Base-by-base conservation (phyloP, 2,329 filamentous ascomycete genomes). In the Cryphonectria carpinicola region DNA sequence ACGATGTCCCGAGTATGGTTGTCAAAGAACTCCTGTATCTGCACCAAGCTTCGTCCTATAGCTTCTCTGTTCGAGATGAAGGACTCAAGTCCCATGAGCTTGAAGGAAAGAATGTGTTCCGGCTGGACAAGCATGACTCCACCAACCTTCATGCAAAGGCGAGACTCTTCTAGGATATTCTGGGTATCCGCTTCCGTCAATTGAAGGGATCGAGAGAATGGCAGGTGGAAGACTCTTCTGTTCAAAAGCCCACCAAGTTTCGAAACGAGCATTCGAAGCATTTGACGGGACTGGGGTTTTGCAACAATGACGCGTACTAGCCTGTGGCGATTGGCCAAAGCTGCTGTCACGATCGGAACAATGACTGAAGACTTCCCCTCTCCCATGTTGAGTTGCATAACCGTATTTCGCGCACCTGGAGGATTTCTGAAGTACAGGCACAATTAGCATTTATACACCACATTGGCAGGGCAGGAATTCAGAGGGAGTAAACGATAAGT, bases 351-450 rank as follows among this genome's bases (percentile, higher is more conserved):
- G 52, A 92, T 89, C 0, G 90, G 91, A 0, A 91, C 83, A 65
- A 94, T 93, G 1, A 92, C 87, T 0, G 90, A 91, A 0, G 89
- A 89, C 73, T 93, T 93, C 0, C 90, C 91, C 75, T 92, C 86
- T 0, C 91, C 91, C 90, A 93, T 93, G 73, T 92, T 92, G 2
- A 93, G 77, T 74, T 92, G 89, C 81, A 92, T 85, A 0, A 90
- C 85, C 0, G 83, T 77, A 73, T 90, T 92, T 0, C 76, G 39
- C 0, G 75, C 77, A 0, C 75, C 76, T 0, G 76, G 74, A 0
- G 84, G 84, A 0, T 32, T 49, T 37, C 66, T 68, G 28, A 8
- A 32, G 32, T 39, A 14, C 6, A 6, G n/a, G 28, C 28, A 54
- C 13, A n/a, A 28, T 66, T 14, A 64, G 62, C 62, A 6, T 28